phyloP scores from a whole-genome alignment of 2,329 filamentous ascomycete species.

The Plenodomus biglobosus region DNA sequence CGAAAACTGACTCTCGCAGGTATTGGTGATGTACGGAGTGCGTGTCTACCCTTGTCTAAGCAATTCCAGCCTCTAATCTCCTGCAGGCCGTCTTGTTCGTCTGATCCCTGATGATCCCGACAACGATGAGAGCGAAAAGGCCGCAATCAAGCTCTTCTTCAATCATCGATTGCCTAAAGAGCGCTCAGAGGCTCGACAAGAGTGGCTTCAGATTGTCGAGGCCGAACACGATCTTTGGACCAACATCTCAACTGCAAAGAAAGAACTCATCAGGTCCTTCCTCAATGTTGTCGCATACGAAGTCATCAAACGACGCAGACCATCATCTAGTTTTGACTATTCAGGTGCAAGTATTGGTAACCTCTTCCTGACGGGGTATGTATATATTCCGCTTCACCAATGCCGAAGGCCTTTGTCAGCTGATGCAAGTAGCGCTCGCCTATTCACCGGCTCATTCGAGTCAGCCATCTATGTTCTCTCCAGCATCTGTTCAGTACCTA shows the following conservation, averaged over 20 bases:
- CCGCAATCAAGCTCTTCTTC: slow-evolving; percentile 79
- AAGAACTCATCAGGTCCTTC: slow-evolving; percentile 55
- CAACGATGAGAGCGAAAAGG: slow-evolving; percentile 57
- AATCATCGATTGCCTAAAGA: slow-evolving; percentile 77
- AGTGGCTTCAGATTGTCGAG: slow-evolving; percentile 90
- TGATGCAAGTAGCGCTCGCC: slow-evolving; percentile 63
- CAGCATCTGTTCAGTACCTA: slow-evolving; percentile 81
- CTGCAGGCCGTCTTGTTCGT: slow-evolving; percentile 79
- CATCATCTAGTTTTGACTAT: slow-evolving; percentile 53
- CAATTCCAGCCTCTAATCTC: background rate
- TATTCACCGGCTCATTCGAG: slow-evolving; percentile 92
- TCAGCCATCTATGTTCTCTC: slow-evolving; percentile 87
- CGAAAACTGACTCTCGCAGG: slow-evolving; percentile 34
- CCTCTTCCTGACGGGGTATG: slow-evolving; percentile 55
- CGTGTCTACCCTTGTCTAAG: slow-evolving; percentile 28
- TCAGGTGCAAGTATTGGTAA: slow-evolving; percentile 55
- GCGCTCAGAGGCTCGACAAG: slow-evolving; percentile 63
- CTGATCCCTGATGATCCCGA: slow-evolving; percentile 70
- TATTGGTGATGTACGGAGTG: slow-evolving; percentile 76
- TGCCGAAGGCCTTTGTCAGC: background rate
- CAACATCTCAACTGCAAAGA: slow-evolving; percentile 53
- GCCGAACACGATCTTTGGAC: slow-evolving; percentile 75
- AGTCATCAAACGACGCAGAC: slow-evolving; percentile 51
- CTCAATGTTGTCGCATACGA: slow-evolving; percentile 55
- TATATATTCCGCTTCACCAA: background rate